These are phyloP conservation scores for Cutaneotrichosporon cavernicola DNA, from an alignment of 1,284 basidiomycete genomes.

Conservation along the genomic window DNA sequence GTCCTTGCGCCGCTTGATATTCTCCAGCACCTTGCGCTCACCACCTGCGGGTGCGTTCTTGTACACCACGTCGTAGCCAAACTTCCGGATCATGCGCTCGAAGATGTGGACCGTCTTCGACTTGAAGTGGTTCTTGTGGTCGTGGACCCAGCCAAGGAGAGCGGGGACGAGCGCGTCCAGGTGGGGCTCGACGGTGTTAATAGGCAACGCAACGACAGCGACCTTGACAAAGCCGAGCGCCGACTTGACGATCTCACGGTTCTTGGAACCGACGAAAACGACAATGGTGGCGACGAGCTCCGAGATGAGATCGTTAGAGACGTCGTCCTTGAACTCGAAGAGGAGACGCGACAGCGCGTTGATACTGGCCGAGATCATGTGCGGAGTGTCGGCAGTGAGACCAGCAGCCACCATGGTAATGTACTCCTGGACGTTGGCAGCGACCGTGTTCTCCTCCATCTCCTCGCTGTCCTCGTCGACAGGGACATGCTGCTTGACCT, in stretches of 20 bases:
- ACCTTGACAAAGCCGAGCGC: slow-evolving; percentile 95
- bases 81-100: slow-evolving; percentile 89
- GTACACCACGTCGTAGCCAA: slow-evolving; percentile 79
- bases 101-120: slow-evolving; percentile 94
- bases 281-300: slow-evolving; percentile 85
- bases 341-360: slow-evolving; percentile 89
- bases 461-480: slow-evolving; percentile 67
- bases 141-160: slow-evolving; percentile 86
- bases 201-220: slow-evolving; percentile 76
- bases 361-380: slow-evolving; percentile 97
- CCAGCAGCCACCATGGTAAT: slow-evolving; percentile 97
- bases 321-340: slow-evolving; percentile 90
- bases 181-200: slow-evolving; percentile 70
- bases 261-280: slow-evolving; percentile 86
- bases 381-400: slow-evolving; percentile 85
- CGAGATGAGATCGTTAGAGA: slow-evolving; percentile 72
- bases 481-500: slow-evolving; percentile 71
- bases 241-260: slow-evolving; percentile 97
- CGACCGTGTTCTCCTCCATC: slow-evolving; percentile 62
- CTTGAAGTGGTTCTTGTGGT: slow-evolving; percentile 99
- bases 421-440: slow-evolving; percentile 85
- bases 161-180: slow-evolving; percentile 77
- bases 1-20: slow-evolving; percentile 90
- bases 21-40: slow-evolving; percentile 75
- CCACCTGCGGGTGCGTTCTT: slow-evolving; percentile 58